Evolutionary conservation across 306 rosid genomes (phyloP).

Genomic region (Rosa lucieae): DNA sequence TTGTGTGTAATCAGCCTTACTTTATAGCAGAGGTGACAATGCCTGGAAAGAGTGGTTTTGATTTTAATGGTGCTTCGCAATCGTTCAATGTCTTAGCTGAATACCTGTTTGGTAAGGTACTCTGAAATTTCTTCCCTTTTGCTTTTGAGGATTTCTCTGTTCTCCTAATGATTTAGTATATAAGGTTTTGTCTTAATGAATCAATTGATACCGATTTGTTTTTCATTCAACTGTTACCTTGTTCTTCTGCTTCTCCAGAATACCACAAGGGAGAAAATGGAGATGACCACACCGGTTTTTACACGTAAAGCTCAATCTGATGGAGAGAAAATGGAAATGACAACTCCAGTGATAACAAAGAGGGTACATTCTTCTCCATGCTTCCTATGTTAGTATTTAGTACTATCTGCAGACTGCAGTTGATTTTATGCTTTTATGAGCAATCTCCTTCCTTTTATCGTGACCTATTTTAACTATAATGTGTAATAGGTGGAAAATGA

Average conservation of each 20-base stretch:
- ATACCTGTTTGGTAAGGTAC: constrained; percentile 97
- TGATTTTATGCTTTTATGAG: constrained; percentile 4
- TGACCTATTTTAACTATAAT: constrained; percentile 25
- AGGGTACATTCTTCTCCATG: constrained; percentile 50
- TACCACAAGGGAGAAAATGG: constrained; percentile 73
- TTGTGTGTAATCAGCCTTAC: constrained; percentile 61
- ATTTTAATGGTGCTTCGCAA: constrained; percentile 68
- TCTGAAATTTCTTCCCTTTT: constrained; percentile 16
- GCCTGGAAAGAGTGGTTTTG: constrained; percentile 88
- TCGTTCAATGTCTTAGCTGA: constrained; percentile 87
- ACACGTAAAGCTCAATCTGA: constrained; percentile 61
- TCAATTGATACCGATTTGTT: constrained; percentile 2
- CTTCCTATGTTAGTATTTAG: constrained; percentile 13
- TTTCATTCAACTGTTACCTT: constrained; percentile 11
- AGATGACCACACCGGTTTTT: constrained; percentile 91
- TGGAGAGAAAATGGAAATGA: constrained; percentile 92
- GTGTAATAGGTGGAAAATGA: constrained; percentile 57
- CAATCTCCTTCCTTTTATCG: constrained; percentile 2
- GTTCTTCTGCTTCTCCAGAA: constrained; percentile 51
- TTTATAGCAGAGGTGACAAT: constrained; percentile 83
- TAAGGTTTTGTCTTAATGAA: background rate
- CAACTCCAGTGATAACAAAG: constrained; percentile 81
- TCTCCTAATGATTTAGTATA: constrained; percentile 7
- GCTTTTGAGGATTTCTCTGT: background rate
- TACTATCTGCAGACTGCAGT: background rate